Evolutionary conservation across 805 yeast genomes (phyloP).

Genomic region (Saccharomyces mikatae): DNA sequence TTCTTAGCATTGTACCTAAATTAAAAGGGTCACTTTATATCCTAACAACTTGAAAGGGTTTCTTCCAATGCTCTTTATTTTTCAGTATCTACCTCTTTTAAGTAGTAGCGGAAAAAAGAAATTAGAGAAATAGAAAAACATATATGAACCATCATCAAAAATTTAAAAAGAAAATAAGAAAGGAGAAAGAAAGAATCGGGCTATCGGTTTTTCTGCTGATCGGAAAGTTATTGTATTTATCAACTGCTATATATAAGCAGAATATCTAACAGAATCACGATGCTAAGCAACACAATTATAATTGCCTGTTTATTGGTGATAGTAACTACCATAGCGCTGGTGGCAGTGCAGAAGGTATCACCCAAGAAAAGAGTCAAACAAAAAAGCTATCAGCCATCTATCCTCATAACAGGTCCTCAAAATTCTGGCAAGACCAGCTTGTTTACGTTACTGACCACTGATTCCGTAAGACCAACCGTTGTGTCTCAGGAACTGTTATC

Average conservation of each 20-base stretch:
- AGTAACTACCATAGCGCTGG: conserved; percentile 9
- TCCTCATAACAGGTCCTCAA: conserved; percentile 57
- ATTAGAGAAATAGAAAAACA: neutral
- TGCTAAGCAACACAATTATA: conserved; percentile 12
- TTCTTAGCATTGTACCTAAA: neutral
- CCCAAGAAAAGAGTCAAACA: neutral
- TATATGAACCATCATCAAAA: neutral
- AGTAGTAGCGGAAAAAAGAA: neutral
- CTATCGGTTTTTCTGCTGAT: neutral
- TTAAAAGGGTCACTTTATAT: neutral
- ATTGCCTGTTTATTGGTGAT: conserved; percentile 13
- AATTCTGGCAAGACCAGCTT: conserved; percentile 55
- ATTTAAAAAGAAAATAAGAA: neutral
- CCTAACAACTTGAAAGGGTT: neutral
- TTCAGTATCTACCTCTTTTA: neutral
- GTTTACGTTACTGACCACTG: conserved; percentile 24
- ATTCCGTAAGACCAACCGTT: conserved; percentile 33
- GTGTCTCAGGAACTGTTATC: conserved; percentile 45
- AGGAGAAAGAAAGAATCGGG: neutral
- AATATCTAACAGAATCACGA: neutral
- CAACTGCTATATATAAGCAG: neutral
- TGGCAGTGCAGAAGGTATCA: neutral
- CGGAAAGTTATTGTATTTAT: neutral
- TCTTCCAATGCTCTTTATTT: neutral
- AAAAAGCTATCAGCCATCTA: conserved; percentile 38